These are phyloP conservation scores for Lycium barbarum DNA, from an alignment of 257 asterid species.

Conservation along the genomic window DNA sequence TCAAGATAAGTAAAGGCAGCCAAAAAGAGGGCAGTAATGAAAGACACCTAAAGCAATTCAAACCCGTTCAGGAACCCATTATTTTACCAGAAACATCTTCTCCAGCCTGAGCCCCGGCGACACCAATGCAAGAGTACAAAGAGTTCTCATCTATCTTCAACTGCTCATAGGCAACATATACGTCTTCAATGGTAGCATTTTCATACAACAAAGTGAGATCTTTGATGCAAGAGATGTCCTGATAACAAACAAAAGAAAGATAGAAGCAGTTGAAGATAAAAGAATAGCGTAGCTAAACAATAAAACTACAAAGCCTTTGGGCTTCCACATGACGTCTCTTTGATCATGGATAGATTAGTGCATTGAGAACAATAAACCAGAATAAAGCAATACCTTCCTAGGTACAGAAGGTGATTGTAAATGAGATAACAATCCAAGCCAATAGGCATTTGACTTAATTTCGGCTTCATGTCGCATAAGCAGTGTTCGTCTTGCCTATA, in stretches of 20 bases:
- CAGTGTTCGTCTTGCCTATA: constrained; percentile 91
- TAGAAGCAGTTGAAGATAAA: constrained; percentile 27
- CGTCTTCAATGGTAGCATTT: constrained; percentile 77
- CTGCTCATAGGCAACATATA: constrained; percentile 83
- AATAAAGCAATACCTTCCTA: constrained; percentile 65
- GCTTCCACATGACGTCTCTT: not conserved
- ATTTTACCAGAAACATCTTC: constrained; percentile 67
- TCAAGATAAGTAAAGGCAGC: not conserved
- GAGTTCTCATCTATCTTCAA: constrained; percentile 85
- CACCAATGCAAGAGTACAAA: constrained; percentile 88
- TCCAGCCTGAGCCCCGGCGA: constrained; percentile 91
- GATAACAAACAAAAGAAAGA: constrained; percentile 38
- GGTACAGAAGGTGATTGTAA: constrained; percentile 90
- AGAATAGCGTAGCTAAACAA: not conserved
- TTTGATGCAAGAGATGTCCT: constrained; percentile 95
- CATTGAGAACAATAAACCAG: constrained; percentile 1
- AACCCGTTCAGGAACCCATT: constrained; percentile 1
- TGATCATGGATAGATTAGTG: constrained; percentile 1
- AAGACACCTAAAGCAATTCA: not conserved
- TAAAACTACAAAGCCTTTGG: not conserved
- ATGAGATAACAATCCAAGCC: constrained; percentile 98
- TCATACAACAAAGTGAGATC: constrained; percentile 83
- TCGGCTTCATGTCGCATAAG: constrained; percentile 99
- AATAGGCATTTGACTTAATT: constrained; percentile 93
- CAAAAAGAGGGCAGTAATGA: not conserved